Evolutionary conservation across 164 flowering plant genomes (phyloP).

Genomic region (Vitis vinifera): ASM3070453v1 NC_081807.1:271001-271500

Average conservation of each 20-base stretch:
- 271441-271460: neutral
- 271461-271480: neutral
- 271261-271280: neutral
- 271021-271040: conserved; percentile 71
- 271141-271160: conserved; percentile 78
- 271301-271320: conserved; percentile 46
- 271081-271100: conserved; percentile 99
- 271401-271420: conserved; percentile 10
- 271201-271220: conserved; percentile 70
- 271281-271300: neutral
- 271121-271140: conserved; percentile 96
- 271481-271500: conserved; percentile 31
- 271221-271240: conserved; percentile 68
- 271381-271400: conserved; percentile 68
- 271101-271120: conserved; percentile 94
- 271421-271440: neutral
- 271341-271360: conserved; percentile 99
- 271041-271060: conserved; percentile 98
- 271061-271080: conserved; percentile 97
- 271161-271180: conserved; percentile 49
- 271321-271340: conserved; percentile 83
- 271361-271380: conserved; percentile 89
- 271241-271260: neutral
- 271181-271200: conserved; percentile 64
- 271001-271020: neutral